phyloP scores from a whole-genome alignment of 2,329 filamentous ascomycete species.

The Aspergillus texensis region DNA sequence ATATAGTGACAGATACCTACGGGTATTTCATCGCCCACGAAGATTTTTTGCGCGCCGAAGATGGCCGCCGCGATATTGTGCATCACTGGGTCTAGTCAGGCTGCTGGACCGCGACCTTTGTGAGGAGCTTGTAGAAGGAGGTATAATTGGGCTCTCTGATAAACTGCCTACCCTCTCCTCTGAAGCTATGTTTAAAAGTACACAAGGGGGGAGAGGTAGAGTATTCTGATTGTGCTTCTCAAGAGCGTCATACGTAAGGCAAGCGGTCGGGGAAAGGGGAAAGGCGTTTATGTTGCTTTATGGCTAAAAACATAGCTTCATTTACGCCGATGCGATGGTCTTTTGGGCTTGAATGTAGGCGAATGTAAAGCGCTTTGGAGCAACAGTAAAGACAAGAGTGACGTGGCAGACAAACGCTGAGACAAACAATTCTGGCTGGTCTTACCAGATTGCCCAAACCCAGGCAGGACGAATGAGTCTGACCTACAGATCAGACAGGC shows the following conservation, averaged over 20 bases:
- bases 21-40: conserved; percentile 7
- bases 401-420: background rate
- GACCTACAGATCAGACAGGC: too few species aligned
- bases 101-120: conserved; percentile 9
- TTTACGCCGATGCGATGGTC: background rate
- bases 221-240: background rate
- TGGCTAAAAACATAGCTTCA: background rate
- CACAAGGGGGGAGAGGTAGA: background rate
- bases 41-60: conserved; percentile 11
- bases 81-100: conserved; percentile 2
- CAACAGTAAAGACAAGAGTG: background rate
- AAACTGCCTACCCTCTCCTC: background rate
- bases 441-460: too few species aligned
- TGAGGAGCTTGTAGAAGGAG: conserved; percentile 3
- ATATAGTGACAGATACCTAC: conserved; percentile 4
- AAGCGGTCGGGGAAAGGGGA: background rate
- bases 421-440: too few species aligned
- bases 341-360: background rate
- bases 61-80: conserved; percentile 9
- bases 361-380: background rate
- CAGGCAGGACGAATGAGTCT: too few species aligned
- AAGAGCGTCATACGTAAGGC: background rate
- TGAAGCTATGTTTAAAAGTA: background rate
- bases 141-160: background rate
- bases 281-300: background rate